Percentiles rank a stretch among this genome's conserved stretches.
These are phyloP conservation scores for Nadsonia starkeyi-henricii DNA, from an alignment of 1,139 yeast species.

Conservation along the genomic window DNA sequence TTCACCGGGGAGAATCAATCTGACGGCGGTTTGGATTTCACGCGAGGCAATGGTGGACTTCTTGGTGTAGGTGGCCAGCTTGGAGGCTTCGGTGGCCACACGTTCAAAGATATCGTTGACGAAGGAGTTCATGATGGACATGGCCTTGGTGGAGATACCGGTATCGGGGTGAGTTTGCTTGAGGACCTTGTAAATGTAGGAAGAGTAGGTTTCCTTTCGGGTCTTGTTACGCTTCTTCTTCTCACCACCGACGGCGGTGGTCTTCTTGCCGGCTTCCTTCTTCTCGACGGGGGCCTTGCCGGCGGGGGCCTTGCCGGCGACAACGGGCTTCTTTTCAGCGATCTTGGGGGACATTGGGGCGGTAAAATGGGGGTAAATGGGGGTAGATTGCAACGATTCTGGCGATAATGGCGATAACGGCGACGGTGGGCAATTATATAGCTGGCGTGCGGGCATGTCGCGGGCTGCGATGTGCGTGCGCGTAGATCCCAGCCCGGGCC, in stretches of 20 bases:
- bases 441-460: neutral
- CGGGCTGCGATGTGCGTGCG: neutral
- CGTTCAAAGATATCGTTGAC: constrained; percentile 61
- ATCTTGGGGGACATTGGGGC: constrained; percentile 87
- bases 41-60: constrained; percentile 97
- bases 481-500: neutral
- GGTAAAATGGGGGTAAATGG: neutral
- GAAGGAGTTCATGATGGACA: constrained; percentile 98
- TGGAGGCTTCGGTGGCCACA: constrained; percentile 92
- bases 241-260: constrained; percentile 66
- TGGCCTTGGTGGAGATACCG: constrained; percentile 98
- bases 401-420: neutral
- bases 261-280: constrained; percentile 93
- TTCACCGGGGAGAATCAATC: constrained; percentile 99
- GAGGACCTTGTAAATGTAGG: constrained; percentile 96
- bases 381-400: no score
- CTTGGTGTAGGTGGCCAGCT: constrained; percentile 99
- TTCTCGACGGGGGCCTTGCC: constrained; percentile 91
- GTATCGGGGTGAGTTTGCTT: constrained; percentile 99
- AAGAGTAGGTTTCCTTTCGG: constrained; percentile 98
- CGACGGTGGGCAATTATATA: neutral
- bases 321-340: constrained; percentile 65
- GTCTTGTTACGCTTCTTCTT: constrained; percentile 92
- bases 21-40: constrained; percentile 98
- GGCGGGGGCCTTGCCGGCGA: constrained; percentile 52